Percentiles rank a stretch among this genome's conserved stretches.
Evolutionary conservation across 1,284 basidiomycete genomes (phyloP).

Genomic region (Anthracocystis walkeri): DNA sequence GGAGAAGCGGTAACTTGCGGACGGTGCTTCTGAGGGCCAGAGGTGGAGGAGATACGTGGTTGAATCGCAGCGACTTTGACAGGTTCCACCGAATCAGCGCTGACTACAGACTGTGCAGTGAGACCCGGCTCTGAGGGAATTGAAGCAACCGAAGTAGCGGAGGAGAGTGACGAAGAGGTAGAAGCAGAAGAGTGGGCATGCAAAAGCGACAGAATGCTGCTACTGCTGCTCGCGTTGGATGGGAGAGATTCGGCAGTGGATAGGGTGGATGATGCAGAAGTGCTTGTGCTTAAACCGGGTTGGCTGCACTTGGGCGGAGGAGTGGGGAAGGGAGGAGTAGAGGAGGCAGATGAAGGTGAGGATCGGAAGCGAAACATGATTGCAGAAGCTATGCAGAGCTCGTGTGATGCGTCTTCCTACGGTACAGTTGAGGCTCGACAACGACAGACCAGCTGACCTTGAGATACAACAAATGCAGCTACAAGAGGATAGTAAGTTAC

Average conservation of each 20-base stretch:
- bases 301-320: slow-evolving; percentile 7
- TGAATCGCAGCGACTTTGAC: slow-evolving; percentile 10
- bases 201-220: slow-evolving; percentile 38
- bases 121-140: slow-evolving; percentile 19
- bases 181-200: slow-evolving; percentile 35
- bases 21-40: slow-evolving; percentile 15
- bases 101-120: slow-evolving; percentile 9
- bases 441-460: slow-evolving; percentile 13
- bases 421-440: slow-evolving; percentile 6
- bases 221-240: slow-evolving; percentile 27
- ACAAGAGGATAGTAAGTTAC: not conserved
- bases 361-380: slow-evolving; percentile 49
- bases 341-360: slow-evolving; percentile 30
- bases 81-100: slow-evolving; percentile 6
- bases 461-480: slow-evolving; percentile 1
- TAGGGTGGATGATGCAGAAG: slow-evolving; percentile 18
- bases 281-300: slow-evolving; percentile 5
- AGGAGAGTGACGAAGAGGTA: slow-evolving; percentile 21
- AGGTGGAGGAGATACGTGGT: slow-evolving; percentile 9
- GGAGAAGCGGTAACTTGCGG: not conserved
- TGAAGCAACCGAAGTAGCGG: slow-evolving; percentile 19
- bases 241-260: slow-evolving; percentile 24
- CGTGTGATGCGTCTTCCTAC: slow-evolving; percentile 22
- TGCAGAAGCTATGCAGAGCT: slow-evolving; percentile 4
- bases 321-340: slow-evolving; percentile 10